Evolutionary conservation across 2,329 filamentous ascomycete genomes (phyloP).

Genomic region (Verticillium longisporum): DNA sequence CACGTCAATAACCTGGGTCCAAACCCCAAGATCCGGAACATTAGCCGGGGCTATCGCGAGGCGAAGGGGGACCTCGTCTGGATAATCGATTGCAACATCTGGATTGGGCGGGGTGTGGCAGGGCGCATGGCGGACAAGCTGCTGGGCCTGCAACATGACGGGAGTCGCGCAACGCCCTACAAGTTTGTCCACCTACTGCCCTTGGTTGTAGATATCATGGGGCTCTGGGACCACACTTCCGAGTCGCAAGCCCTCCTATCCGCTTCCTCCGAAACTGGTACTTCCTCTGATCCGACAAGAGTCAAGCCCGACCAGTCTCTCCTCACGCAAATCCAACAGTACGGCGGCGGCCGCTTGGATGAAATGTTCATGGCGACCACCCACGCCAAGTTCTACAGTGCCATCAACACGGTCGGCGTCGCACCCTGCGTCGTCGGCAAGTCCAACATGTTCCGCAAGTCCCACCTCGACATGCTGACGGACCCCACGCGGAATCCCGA

Average conservation of each 20-base stretch:
- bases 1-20: conserved; percentile 64
- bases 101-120: conserved; percentile 72
- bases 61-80: conserved; percentile 83
- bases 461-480: conserved; percentile 74
- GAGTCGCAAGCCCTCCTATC: conserved; percentile 25
- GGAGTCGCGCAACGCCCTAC: conserved; percentile 49
- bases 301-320: conserved; percentile 10
- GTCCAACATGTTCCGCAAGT: conserved; percentile 95
- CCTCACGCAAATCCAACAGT: conserved; percentile 22
- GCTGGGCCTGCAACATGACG: conserved; percentile 54
- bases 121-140: conserved; percentile 87
- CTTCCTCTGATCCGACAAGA: conserved; percentile 21
- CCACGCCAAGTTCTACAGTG: conserved; percentile 95
- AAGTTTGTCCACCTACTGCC: conserved; percentile 96
- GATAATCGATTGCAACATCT: conserved; percentile 96
- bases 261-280: conserved; percentile 22
- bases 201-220: conserved; percentile 70
- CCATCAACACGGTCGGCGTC: conserved; percentile 87
- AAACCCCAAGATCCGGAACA: conserved; percentile 97
- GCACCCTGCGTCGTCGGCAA: conserved; percentile 95
- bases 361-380: conserved; percentile 92
- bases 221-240: conserved; percentile 16
- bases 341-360: conserved; percentile 76
- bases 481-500: conserved; percentile 38
- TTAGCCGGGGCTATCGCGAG: conserved; percentile 87